Conservation (phyloP, 352 stramenopile genomes). For the Peronospora farinosa region DNA sequence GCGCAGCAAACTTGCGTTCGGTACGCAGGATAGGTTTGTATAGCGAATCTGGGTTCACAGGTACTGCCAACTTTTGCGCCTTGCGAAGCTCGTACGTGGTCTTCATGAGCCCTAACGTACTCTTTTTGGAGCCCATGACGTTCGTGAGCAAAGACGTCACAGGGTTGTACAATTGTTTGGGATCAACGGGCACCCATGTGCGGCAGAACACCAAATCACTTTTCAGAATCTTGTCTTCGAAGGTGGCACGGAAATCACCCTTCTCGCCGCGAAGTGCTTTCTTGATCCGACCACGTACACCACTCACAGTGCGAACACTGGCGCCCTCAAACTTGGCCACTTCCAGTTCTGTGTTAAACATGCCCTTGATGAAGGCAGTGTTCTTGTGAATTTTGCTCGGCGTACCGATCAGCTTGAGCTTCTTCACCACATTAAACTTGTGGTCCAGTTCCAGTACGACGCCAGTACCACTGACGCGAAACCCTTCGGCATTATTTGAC, state of each 20-base stretch:
- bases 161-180: conserved; percentile 98
- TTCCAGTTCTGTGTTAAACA: conserved; percentile 94
- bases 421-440: conserved; percentile 98
- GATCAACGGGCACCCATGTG: conserved; percentile 97
- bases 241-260: conserved; percentile 97
- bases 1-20: conserved; percentile 87
- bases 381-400: conserved; percentile 98
- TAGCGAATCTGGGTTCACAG: conserved; percentile 95
- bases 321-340: conserved; percentile 97
- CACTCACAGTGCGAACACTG: conserved; percentile 96
- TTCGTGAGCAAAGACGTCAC: conserved; percentile 83
- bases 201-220: conserved; percentile 99
- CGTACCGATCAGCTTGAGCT: conserved; percentile 99
- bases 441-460: conserved; percentile 96
- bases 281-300: conserved; percentile 97
- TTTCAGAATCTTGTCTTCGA: conserved; percentile 99
- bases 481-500: conserved; percentile 87
- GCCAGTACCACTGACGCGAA: conserved; percentile 96
- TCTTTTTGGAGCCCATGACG: conserved; percentile 47
- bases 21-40: conserved; percentile 98
- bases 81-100: conserved; percentile 93
- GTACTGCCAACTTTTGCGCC: conserved; percentile 91
- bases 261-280: conserved; percentile 90
- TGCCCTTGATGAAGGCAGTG: conserved; percentile 97
- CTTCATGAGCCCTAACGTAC: conserved; percentile 85